Conservation (phyloP, 2,329 filamentous ascomycete species). For the Colletotrichum falcatum region DNA sequence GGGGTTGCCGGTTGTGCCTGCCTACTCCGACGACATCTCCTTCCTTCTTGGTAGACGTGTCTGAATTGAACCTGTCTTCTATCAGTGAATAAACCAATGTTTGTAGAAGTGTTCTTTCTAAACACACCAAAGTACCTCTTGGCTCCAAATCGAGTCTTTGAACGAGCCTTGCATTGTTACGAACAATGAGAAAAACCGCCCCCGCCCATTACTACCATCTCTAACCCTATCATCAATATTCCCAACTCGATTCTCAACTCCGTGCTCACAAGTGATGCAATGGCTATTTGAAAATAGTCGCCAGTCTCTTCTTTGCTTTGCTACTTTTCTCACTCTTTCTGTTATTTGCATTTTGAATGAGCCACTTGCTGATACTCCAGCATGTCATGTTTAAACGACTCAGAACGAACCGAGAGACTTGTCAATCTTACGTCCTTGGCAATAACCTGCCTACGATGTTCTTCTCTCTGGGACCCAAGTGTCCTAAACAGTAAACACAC, state of each 20-base stretch:
- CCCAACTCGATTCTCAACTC: not conserved
- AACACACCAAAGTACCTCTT: not conserved
- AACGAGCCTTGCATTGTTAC: too few relatives aligned
- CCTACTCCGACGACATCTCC: constrained; percentile 34
- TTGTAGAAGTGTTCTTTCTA: too few relatives aligned
- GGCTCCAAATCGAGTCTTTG: not conserved
- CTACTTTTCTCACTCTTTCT: not conserved
- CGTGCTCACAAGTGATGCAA: not conserved
- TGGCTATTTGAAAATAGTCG: not conserved
- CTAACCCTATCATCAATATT: too few relatives aligned
- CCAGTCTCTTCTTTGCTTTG: not conserved
- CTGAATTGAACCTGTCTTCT: not conserved
- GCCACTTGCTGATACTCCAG: too few relatives aligned
- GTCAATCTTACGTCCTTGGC: not conserved
- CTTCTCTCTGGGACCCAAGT: too few relatives aligned
- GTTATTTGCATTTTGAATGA: not conserved
- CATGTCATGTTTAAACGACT: too few relatives aligned
- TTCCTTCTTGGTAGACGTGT: constrained; percentile 1
- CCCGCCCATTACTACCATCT: too few relatives aligned
- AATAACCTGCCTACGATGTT: not conserved
- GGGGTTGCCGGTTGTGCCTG: constrained; percentile 1
- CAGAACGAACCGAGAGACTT: too few relatives aligned
- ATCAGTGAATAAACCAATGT: not conserved
- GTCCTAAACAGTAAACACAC: too few relatives aligned
- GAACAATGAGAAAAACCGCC: not conserved